Evolutionary conservation across 2,329 filamentous ascomycete genomes (phyloP).

Genomic region (Nigrograna mackinnonii): DNA sequence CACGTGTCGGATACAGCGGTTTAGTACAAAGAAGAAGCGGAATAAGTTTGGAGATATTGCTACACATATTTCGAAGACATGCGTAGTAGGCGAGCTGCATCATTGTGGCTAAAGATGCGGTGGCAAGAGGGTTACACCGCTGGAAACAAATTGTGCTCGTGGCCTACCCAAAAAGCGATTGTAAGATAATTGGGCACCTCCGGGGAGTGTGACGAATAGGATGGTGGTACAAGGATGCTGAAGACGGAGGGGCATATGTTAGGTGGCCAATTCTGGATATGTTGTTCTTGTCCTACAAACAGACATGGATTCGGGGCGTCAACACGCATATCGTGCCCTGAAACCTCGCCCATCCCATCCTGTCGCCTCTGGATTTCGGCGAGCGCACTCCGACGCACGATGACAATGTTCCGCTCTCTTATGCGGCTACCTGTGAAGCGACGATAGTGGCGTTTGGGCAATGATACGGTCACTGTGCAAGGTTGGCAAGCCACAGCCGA

Average conservation of each 20-base stretch:
- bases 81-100: too few species aligned
- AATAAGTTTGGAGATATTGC: too few species aligned
- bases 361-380: background rate
- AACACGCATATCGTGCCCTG: slow-evolving; percentile 2
- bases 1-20: too few species aligned
- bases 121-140: too few species aligned
- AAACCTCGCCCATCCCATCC: background rate
- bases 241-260: slow-evolving; percentile 1
- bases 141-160: slow-evolving; percentile 1
- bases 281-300: slow-evolving; percentile 3
- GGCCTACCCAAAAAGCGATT: background rate
- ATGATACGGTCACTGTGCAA: background rate
- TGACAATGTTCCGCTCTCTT: background rate
- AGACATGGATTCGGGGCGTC: slow-evolving; percentile 1
- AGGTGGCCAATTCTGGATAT: slow-evolving; percentile 4
- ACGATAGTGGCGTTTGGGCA: too few species aligned
- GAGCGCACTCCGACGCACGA: background rate
- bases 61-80: too few species aligned
- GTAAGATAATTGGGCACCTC: background rate
- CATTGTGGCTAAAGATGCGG: slow-evolving; percentile 4
- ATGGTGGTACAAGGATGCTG: slow-evolving; percentile 6
- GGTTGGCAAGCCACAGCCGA: slow-evolving; percentile 15
- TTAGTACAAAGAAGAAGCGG: too few species aligned
- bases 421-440: too few species aligned
- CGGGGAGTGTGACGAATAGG: slow-evolving; percentile 3